Evolutionary conservation across 2,329 filamentous ascomycete species (phyloP), one percentile per base, ranked within the genome.

Genomic region (Cephalotrichum gorgonifer): DNA sequence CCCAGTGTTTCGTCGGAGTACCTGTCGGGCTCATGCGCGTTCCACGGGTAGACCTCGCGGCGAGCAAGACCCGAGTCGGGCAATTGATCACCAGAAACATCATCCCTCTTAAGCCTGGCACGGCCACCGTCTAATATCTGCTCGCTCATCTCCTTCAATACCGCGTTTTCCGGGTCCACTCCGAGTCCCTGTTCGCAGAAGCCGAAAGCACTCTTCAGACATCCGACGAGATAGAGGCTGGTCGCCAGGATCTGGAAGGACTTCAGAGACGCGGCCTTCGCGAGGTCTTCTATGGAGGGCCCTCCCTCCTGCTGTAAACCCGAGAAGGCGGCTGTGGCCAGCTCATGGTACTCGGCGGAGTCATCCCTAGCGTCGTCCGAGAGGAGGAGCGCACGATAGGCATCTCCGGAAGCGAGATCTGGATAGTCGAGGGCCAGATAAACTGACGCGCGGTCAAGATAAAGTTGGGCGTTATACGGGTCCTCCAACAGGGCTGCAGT

Each of bases 351-450:
- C 64, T 96, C 88, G 56, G 86, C 90, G 35, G 79, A 78, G 53
- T 91, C 86, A 50, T 93, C 83, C 54, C 75, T 66, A 31, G 88
- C 76, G 55, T 93, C 88, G 60, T 97, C 91, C 15, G 86, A 78
- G 43, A 98, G 71, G 4, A 95, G 77, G n/a, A 97, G 74, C 1
- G 90, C 89, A 49, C 86, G 84, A 63, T 97, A 97, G 5, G 88
- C 88, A 70, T 96, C 90, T 30, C 88, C 88, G 11, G 85, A 83
- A 5, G 89, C 89, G 35, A 98, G 78, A 63, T 98, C 93, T 0
- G 88, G 88, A 64, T 95, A 97, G 33, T 81, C 87, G 43, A 96
- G 74, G 43, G 80, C 71, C 15, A 81, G 76, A 64, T 96, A 81
- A 39, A 85, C 71, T 30, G 77, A 69, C 23, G 88, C 88, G 28